Evolutionary conservation across 345 rosid genomes (phyloP), one percentile per base, ranked within the genome.

Genomic region (Eucalyptus coolabah): DNA sequence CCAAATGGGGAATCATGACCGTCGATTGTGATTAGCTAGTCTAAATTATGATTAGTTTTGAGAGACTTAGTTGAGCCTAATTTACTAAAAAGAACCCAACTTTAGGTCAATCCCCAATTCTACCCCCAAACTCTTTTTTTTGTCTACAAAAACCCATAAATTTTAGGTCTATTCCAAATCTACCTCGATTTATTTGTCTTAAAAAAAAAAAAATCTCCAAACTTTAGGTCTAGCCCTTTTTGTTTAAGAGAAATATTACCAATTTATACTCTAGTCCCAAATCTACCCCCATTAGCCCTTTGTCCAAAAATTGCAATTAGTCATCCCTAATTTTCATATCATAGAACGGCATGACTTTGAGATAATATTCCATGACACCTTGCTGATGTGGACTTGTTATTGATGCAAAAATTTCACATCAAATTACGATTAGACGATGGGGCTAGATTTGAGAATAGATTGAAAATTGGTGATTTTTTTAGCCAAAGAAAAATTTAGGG

Each of bases 351-450:
- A 26, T 60, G 32, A 12, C 15, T 13, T 60, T 28, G 69, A 60
- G 32, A 60, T 60, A 60, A 28, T 60, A 26, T 60, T 63, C 69
- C 34, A 13, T 0, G 17, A 26, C 16, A 63, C 32, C 32, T 63
- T 28, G 3, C 6, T 28, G 9, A 63, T 13, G 34, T 63, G 1
- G 16, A 28, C 32, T 63, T 63, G 69, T 28, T 63, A 63, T 13
- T 28, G 16, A 28, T 0, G n/a, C 2, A 1, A 3, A 63, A 63
- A 63, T 63, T 1, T 30, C 69, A 63, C 0, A 1, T 63, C 17
- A 63, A 63, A 3, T 28, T 56, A 24, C 0, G 10, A 53, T 0
- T 0, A 19, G 56, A 53, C 0, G 5, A 19, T 0, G 2, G 0
- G 24, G 0, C 0, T 63, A 63, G 32, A 56, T 24, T 56, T 60